Base-by-base conservation (phyloP, 257 asterid genomes). In the Agastache rugosa region DNA sequence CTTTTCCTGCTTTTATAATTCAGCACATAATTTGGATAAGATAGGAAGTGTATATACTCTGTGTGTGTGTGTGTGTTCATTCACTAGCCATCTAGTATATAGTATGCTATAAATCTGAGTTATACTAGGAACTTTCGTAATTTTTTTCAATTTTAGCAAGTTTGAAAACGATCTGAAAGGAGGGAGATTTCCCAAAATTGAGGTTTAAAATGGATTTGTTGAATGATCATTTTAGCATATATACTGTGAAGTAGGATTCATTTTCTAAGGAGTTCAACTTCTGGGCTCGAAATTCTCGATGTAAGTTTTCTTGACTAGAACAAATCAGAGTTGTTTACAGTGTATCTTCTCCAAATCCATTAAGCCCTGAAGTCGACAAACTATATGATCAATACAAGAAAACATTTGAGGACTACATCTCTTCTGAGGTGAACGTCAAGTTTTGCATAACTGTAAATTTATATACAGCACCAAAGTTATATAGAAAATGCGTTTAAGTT, bases 1-100 rank as follows among this genome's bases (percentile, higher is more conserved):
- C 76, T 85, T 87, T 80, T 85, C 90, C 93, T 87, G 75, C 71
- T 66, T 75, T 20, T 0, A 72, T 5, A 35, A 35, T 35, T 35
- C 42, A 37, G 42, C 10, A 37, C 11, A 8, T 8, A 37, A 37
- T 37, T 37, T 37, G 42, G 42, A 37, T 37, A 9, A 37, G 42
- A 37, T 1, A 0, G 42, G 2, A 35, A 35, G 39, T 35, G 39
- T 6, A 35, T 35, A 5, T 35, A 35, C n/a, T n/a, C n/a, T n/a
- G n/a, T n/a, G 39, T 35, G 39, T 8, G 39, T 35, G 9, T 35
- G 2, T 37, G 42, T 37, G 20, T 11, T 15, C 17, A 47, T 47
- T 44, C n/a, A n/a, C 16, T n/a, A 47, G 54, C 6, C 54, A 47
- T 47, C 20, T 3, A 12, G 2, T 10, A 44, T 12, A 11, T 45